A percentile compares a stretch with the other conserved stretches of the same genome.
These are phyloP conservation scores for Gossypium ekmanianum DNA, from an alignment of 345 rosid species.

Conservation along the genomic window DNA sequence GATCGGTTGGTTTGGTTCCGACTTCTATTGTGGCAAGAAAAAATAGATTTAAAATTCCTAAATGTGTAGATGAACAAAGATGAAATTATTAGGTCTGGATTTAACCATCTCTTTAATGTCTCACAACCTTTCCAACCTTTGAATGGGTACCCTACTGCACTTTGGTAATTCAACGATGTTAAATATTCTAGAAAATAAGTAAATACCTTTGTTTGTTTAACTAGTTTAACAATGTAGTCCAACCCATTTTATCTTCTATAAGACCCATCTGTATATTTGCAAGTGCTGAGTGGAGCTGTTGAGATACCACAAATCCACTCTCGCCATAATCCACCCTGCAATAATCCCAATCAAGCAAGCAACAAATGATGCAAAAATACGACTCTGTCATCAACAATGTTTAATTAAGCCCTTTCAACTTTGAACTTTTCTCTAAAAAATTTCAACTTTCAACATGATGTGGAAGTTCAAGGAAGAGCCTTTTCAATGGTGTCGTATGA, in stretches of 20 bases:
- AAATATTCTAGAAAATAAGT: background rate
- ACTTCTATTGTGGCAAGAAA: too few species aligned
- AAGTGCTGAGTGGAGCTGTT: slow-evolving; percentile 23
- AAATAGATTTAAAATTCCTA: too few species aligned
- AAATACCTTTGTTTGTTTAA: background rate
- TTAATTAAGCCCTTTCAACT: too few species aligned
- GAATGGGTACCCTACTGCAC: background rate
- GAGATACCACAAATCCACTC: slow-evolving; percentile 18
- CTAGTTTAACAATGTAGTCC: slow-evolving; percentile 26
- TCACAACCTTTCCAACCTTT: too few species aligned
- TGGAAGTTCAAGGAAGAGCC: background rate
- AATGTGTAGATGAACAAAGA: too few species aligned
- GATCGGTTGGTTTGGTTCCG: too few species aligned
- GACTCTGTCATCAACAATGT: background rate
- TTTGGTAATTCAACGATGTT: background rate
- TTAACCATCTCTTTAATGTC: too few species aligned
- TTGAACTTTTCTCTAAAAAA: too few species aligned
- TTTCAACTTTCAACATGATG: background rate
- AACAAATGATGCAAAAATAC: background rate
- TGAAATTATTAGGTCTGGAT: too few species aligned
- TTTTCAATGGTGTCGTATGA: background rate
- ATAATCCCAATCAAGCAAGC: background rate
- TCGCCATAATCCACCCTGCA: slow-evolving; percentile 28
- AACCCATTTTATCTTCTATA: slow-evolving; percentile 31
- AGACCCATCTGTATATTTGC: slow-evolving; percentile 26